phyloP scores from a whole-genome alignment of 176 grass and related monocot genomes.

The Eleusine coracana region DNA sequence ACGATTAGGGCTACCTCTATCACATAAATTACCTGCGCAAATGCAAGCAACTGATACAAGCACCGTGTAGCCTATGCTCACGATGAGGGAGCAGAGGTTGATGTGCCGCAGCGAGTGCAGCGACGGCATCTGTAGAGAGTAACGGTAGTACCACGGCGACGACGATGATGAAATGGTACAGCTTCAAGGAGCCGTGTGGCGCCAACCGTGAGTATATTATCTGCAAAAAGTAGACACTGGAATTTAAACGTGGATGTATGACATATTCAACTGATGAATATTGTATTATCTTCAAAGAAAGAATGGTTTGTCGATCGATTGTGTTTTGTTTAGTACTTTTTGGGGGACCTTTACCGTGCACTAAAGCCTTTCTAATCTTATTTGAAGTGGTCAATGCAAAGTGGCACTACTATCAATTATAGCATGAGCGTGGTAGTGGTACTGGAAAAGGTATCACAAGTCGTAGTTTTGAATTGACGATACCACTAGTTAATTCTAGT shows the following conservation, averaged over 20 bases:
- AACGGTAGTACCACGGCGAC: constrained; percentile 63
- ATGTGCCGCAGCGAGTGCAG: constrained; percentile 88
- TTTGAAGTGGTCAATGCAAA: no score
- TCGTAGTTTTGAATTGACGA: no score
- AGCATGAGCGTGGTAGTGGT: no score
- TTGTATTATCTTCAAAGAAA: background rate
- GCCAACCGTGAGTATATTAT: constrained; percentile 75
- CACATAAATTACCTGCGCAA: constrained; percentile 44
- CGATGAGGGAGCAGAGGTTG: constrained; percentile 78
- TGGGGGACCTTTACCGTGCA: no score
- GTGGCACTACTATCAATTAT: no score
- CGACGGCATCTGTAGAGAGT: constrained; percentile 84
- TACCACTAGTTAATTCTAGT: no score
- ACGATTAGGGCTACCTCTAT: no score
- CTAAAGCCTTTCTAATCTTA: no score
- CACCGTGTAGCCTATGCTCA: constrained; percentile 68
- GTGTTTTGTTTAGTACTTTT: no score
- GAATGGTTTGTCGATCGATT: no score
- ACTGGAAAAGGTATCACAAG: no score
- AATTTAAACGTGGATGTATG: background rate
- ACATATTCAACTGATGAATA: background rate
- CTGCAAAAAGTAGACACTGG: constrained; percentile 14
- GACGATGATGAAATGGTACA: constrained; percentile 89
- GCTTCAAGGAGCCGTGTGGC: constrained; percentile 60
- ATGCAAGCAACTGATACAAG: constrained; percentile 69